Percentiles rank a stretch among this genome's conserved stretches.
These are phyloP conservation scores for Candida insectorum DNA, from an alignment of 805 yeast genomes.

Conservation along the genomic window DNA sequence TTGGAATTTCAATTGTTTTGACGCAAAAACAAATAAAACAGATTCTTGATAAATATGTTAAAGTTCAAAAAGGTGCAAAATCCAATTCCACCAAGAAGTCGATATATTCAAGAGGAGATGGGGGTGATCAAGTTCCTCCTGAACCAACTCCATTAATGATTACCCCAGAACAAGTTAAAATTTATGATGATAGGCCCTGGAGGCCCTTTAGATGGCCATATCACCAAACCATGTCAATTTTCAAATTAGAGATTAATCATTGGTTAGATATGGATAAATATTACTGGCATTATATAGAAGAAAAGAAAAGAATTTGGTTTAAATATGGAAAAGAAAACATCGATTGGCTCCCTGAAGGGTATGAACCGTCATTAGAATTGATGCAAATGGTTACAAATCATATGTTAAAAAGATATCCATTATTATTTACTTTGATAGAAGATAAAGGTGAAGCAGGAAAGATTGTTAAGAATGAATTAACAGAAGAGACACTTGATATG, in stretches of 20 bases:
- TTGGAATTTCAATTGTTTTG: slow-evolving; percentile 11
- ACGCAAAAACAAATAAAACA: slow-evolving; percentile 17
- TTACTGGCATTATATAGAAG: slow-evolving; percentile 62
- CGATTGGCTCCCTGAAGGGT: slow-evolving; percentile 64
- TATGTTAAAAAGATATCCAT: slow-evolving; percentile 60
- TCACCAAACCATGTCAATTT: slow-evolving; percentile 76
- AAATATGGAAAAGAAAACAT: slow-evolving; percentile 59
- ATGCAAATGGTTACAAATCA: slow-evolving; percentile 62
- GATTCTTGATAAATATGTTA: slow-evolving; percentile 8
- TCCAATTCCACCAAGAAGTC: slow-evolving; percentile 11
- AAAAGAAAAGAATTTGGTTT: slow-evolving; percentile 56
- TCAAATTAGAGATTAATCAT: slow-evolving; percentile 66
- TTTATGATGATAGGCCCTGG: slow-evolving; percentile 76
- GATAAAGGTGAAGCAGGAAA: slow-evolving; percentile 33
- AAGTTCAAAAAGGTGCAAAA: slow-evolving; percentile 9
- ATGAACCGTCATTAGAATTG: slow-evolving; percentile 59
- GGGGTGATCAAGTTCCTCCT: slow-evolving; percentile 9
- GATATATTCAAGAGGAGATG: slow-evolving; percentile 9
- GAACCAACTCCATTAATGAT: slow-evolving; percentile 50
- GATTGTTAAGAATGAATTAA: slow-evolving; percentile 56
- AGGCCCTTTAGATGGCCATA: slow-evolving; percentile 79
- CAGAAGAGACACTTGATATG: slow-evolving; percentile 61
- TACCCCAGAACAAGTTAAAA: slow-evolving; percentile 63
- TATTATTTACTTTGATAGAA: slow-evolving; percentile 48
- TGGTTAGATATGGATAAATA: slow-evolving; percentile 82